These are phyloP conservation scores for Arthroderma uncinatum DNA, from an alignment of 2,329 filamentous ascomycete genomes.

Conservation along the genomic window DNA sequence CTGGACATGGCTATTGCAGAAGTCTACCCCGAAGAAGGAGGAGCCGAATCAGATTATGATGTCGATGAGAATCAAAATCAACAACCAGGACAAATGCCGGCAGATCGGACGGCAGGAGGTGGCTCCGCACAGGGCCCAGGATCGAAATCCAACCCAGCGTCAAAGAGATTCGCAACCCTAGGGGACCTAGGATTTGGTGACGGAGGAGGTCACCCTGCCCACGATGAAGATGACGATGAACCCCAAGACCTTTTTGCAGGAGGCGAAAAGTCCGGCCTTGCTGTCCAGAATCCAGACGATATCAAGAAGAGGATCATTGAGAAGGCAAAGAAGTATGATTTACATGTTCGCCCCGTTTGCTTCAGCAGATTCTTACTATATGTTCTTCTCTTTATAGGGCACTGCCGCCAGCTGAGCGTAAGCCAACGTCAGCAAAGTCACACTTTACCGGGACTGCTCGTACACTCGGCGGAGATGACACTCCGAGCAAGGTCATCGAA, in stretches of 20 bases:
- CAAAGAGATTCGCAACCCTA: constrained; percentile 40
- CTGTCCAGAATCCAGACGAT: constrained; percentile 53
- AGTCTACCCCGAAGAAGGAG: constrained; percentile 45
- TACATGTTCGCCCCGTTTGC: constrained; percentile 4
- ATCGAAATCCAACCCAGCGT: constrained; percentile 19
- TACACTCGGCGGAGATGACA: constrained; percentile 55
- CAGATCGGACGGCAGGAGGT: not conserved
- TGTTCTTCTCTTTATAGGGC: constrained; percentile 6
- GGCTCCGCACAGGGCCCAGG: not conserved
- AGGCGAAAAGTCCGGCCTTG: constrained; percentile 57
- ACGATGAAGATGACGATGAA: constrained; percentile 41
- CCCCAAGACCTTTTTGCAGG: constrained; percentile 51
- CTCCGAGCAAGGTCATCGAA: constrained; percentile 46
- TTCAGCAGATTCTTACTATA: not conserved
- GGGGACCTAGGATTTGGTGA: constrained; percentile 31
- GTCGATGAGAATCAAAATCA: constrained; percentile 16
- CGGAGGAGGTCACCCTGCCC: constrained; percentile 27
- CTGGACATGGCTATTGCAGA: constrained; percentile 50
- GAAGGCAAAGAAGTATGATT: constrained; percentile 31
- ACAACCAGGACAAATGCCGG: not conserved
- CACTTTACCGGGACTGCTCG: constrained; percentile 50
- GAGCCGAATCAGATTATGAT: constrained; percentile 24
- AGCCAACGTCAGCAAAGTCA: constrained; percentile 32
- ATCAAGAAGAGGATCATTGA: constrained; percentile 42
- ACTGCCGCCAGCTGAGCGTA: constrained; percentile 28